These are phyloP conservation scores for Cairneyella variabilis DNA, from an alignment of 495 filamentous ascomycete species.

Conservation along the genomic window DNA sequence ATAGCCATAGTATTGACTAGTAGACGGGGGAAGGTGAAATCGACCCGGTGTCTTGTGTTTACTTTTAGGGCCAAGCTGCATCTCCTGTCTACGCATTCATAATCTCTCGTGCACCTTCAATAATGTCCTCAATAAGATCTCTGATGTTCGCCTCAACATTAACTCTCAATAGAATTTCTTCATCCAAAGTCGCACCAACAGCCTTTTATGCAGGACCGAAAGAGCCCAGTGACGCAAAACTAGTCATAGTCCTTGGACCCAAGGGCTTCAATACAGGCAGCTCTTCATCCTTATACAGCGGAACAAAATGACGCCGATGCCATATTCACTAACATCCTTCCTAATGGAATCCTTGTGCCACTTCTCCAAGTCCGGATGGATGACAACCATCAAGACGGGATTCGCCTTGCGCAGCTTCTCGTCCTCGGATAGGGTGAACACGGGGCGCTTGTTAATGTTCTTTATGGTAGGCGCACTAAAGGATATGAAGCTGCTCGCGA, in stretches of 20 bases:
- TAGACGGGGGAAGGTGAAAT: too few species aligned
- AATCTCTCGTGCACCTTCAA: constrained; percentile 4
- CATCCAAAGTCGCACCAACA: constrained; percentile 7
- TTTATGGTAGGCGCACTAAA: too few species aligned
- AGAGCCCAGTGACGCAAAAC: constrained; percentile 7
- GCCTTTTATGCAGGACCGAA: background rate
- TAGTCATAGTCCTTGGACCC: constrained; percentile 18
- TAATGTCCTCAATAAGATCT: constrained; percentile 9
- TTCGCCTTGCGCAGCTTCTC: constrained; percentile 4
- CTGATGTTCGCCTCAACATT: constrained; percentile 9
- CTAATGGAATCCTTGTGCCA: constrained; percentile 17
- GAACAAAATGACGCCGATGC: constrained; percentile 23
- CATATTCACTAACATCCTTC: constrained; percentile 14
- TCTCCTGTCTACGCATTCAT: too few species aligned
- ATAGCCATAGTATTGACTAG: too few species aligned
- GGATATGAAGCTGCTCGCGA: too few species aligned
- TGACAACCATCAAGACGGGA: constrained; percentile 21
- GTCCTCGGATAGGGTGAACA: constrained; percentile 14
- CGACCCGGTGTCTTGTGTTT: too few species aligned
- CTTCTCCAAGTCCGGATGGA: constrained; percentile 18
- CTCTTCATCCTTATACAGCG: constrained; percentile 18
- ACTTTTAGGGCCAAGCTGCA: too few species aligned
- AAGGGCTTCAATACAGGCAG: constrained; percentile 16
- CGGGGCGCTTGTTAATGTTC: too few species aligned
- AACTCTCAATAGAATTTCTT: constrained; percentile 14